These are phyloP conservation scores for Aphanocladium album DNA, from an alignment of 2,329 filamentous ascomycete species.

Conservation along the genomic window DNA sequence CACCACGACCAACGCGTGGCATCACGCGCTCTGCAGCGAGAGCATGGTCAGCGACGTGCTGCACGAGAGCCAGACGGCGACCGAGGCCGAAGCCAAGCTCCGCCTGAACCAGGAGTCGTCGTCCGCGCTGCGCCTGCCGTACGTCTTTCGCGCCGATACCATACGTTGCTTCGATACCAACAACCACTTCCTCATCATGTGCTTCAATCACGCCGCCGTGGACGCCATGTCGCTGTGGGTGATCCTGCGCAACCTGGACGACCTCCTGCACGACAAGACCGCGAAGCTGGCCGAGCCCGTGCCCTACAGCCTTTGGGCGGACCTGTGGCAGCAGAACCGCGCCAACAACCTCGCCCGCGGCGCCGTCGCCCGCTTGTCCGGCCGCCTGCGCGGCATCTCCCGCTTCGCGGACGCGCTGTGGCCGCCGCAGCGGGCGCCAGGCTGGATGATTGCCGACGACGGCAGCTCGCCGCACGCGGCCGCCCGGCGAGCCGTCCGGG, in stretches of 20 bases:
- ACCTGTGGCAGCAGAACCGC: slow-evolving; percentile 27
- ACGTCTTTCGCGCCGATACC: slow-evolving; percentile 26
- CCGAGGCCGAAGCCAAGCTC: slow-evolving; percentile 19
- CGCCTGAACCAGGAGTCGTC: slow-evolving; percentile 16
- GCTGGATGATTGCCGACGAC: slow-evolving; percentile 30
- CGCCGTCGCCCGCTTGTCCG: slow-evolving; percentile 26
- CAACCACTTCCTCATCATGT: slow-evolving; percentile 22
- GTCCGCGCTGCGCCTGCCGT: slow-evolving; percentile 16
- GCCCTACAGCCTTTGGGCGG: slow-evolving; percentile 27
- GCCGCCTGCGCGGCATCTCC: slow-evolving; percentile 30
- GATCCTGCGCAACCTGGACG: slow-evolving; percentile 30
- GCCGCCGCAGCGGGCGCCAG: slow-evolving; percentile 28
- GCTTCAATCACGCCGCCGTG: slow-evolving; percentile 31
- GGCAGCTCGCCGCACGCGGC: slow-evolving; percentile 14
- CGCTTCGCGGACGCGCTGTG: slow-evolving; percentile 27
- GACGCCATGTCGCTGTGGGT: slow-evolving; percentile 30
- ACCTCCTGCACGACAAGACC: slow-evolving; percentile 20
- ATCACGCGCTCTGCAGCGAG: neutral
- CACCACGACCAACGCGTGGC: neutral
- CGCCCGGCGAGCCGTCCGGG: neutral
- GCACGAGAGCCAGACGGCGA: slow-evolving; percentile 17
- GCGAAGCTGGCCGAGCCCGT: slow-evolving; percentile 19
- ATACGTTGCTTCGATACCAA: slow-evolving; percentile 18
- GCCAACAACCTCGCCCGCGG: slow-evolving; percentile 23
- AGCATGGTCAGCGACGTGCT: slow-evolving; percentile 24